phyloP scores from a whole-genome alignment of 2,329 filamentous ascomycete genomes.

The Diaporthe velutina region DNA sequence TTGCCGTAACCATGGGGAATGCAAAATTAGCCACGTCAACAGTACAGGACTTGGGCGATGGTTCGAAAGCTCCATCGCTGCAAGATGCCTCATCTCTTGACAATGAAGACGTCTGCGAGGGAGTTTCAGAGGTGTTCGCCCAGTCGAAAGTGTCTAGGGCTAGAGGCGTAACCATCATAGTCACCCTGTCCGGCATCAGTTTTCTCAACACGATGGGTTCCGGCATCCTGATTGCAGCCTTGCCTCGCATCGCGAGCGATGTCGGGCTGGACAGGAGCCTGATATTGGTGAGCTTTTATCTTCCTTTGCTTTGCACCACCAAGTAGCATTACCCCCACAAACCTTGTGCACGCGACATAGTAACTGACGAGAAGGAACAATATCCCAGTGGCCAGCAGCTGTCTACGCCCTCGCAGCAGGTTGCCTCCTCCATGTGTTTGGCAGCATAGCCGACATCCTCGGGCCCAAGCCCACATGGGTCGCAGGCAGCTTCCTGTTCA shows the following conservation, averaged over 20 bases:
- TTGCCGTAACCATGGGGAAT: not conserved
- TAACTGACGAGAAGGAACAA: not conserved
- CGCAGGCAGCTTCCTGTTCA: constrained; percentile 49
- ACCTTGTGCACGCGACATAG: not conserved
- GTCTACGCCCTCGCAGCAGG: constrained; percentile 44
- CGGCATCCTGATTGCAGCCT: constrained; percentile 52
- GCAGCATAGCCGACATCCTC: constrained; percentile 53
- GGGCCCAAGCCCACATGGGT: constrained; percentile 52
- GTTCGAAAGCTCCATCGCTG: not conserved
- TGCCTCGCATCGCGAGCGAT: constrained; percentile 54
- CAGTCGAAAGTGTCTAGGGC: constrained; percentile 42
- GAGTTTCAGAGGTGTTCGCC: not conserved
- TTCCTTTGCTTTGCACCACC: not conserved
- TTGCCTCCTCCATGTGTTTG: constrained; percentile 51
- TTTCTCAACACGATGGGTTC: constrained; percentile 54
- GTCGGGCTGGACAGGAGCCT: constrained; percentile 48
- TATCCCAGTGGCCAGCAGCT: constrained; percentile 43
- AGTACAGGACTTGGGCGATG: not conserved
- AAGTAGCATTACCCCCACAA: not conserved
- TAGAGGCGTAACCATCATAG: constrained; percentile 47
- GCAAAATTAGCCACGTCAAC: not conserved
- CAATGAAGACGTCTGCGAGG: not conserved
- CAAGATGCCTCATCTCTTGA: constrained; percentile 10
- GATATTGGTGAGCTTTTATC: constrained; percentile 41
- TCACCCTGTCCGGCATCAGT: constrained; percentile 50